Base-by-base conservation (phyloP, 2,329 filamentous ascomycete species). In the Clarireedia paspali region DNA sequence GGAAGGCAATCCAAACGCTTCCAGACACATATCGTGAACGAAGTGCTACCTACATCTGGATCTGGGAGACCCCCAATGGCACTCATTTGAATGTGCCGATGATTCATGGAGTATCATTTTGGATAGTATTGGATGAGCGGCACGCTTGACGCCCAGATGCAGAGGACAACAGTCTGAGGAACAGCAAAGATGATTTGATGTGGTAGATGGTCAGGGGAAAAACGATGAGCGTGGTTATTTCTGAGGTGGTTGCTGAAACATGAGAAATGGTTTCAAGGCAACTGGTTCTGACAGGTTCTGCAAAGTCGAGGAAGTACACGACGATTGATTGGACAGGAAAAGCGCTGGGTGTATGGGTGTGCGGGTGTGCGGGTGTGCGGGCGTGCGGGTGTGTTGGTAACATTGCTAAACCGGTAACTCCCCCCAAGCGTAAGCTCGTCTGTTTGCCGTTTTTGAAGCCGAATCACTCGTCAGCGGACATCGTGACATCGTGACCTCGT, bases 231-330 rank as follows among this genome's bases (percentile, higher is more conserved):
- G 20, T 40, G n/a, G 24, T 27, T n/a, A n/a, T 10, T 30, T 48
- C 47, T 34, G 12, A 34, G 27, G 36, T 48, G 38, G 7, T n/a
- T 17, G 36, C 26, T 53, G 42, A 48, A 53, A 53, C 42, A 23
- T 15, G 15, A 48, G n/a, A 17, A 54, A 34, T 15, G 44, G 51
- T 49, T 54, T 40, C 51, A 54, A n/a, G 12, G 44, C 42, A 38
- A 48, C 51, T 20, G 39, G 30, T 44, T 17, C 6, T 53, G 51
- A 24, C 40, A 20, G 20, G 20, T 20, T 20, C 20, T 20, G 20
- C 20, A 4, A 17, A 45, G 39, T 45, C 34, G 30, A n/a, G 15
- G 24, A 38, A 27, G 23, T 53, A 9, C 27, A 15, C 27, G 44
- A 9, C 1, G 42, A 17, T 47, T 20, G 17, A 27, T 53, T 53